phyloP scores from a whole-genome alignment of 306 rosid species.

The Pyrus communis region DNA sequence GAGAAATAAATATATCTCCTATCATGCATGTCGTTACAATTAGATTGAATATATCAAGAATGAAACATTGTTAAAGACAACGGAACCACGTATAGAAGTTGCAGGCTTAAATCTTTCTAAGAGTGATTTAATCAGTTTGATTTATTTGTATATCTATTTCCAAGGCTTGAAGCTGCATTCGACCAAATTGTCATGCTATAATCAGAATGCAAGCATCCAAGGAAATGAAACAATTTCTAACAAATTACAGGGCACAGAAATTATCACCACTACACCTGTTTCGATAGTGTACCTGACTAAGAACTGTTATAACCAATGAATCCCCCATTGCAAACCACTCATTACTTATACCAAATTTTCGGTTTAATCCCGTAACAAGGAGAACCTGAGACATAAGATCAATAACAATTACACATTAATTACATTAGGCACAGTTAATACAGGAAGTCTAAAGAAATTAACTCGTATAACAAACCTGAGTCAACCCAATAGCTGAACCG shows the following conservation, averaged over 20 bases:
- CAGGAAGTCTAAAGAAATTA: not conserved
- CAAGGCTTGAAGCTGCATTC: not conserved
- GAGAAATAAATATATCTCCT: not conserved
- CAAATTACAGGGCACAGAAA: constrained; percentile 5
- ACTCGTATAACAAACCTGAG: constrained; percentile 55
- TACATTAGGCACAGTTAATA: constrained; percentile 1
- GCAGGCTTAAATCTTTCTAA: not conserved
- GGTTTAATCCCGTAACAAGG: constrained; percentile 85
- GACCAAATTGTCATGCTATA: not conserved
- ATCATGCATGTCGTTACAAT: not conserved
- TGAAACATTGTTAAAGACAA: not conserved
- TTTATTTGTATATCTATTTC: not conserved
- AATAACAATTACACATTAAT: not conserved
- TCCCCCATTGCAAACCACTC: constrained; percentile 99
- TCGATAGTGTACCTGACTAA: constrained; percentile 64
- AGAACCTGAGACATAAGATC: constrained; percentile 44
- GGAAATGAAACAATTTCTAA: constrained; percentile 8
- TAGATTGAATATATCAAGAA: not conserved
- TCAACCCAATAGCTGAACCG: constrained; percentile 92
- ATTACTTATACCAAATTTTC: constrained; percentile 71
- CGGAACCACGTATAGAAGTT: not conserved
- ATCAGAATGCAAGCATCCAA: not conserved
- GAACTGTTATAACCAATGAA: constrained; percentile 87
- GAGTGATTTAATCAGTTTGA: not conserved
- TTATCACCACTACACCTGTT: not conserved